Base-by-base conservation (phyloP, 305 asterid species). In the Coffea humblotiana region DNA sequence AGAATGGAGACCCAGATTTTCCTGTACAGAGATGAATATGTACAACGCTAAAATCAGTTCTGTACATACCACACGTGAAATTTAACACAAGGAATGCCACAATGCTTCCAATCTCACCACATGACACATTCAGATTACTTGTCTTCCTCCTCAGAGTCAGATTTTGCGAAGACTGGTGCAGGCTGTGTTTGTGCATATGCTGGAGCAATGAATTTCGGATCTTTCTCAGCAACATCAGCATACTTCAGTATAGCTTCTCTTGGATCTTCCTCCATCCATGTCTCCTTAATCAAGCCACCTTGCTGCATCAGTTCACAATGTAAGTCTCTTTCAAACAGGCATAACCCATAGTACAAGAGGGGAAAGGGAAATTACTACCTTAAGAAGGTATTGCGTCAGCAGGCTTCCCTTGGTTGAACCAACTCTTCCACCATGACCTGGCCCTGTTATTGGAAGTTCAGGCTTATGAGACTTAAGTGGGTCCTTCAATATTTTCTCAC, bases 191-290 rank as follows among this genome's bases (percentile, higher is more conserved):
- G 81, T 8, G 98, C 92, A 56, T 95, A 95, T 9, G 99, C 98
- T 1, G 96, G 97, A 72, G 98, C 97, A 25, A 93, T 91, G 66
- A 73, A 93, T 74, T 93, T 93, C 13, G 97, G 98, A 82, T 95
- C 97, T 80, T 91, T 92, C 4, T 89, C 89, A 78, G 98, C 98
- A 32, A 69, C 88, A 80, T 93, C 98, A 56, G 98, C 98, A 73
- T 92, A 90, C 86, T 93, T 95, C 3, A 95, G 89, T 80, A 95
- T 95, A 74, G 98, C 97, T 87, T 91, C 98, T 88, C 99, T 87
- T 29, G 97, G 98, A 84, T 95, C 99, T 90, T 93, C 98, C 2
- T 95, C 98, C 95, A 91, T 92, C 99, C 99, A 95, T 56, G 95
- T 89, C 83, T 93, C 99, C 84, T 93, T 92, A 18, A 95, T 87